Percentiles rank a stretch among this genome's conserved stretches.
Evolutionary conservation across 2,329 filamentous ascomycete genomes (phyloP).

Genomic region (Xylaria sp.): DNA sequence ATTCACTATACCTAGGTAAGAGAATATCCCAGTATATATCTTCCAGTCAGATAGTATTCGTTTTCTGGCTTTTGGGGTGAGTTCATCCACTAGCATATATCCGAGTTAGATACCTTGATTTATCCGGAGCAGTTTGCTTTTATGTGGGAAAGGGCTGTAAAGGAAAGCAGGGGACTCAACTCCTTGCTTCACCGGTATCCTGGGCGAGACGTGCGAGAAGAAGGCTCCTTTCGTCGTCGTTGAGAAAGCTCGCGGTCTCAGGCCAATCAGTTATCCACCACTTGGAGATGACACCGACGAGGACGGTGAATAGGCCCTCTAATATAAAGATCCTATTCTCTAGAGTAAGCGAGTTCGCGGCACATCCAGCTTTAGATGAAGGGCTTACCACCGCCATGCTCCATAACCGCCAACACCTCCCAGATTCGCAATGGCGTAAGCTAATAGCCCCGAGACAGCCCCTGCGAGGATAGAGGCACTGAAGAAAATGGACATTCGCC

Average conservation of each 20-base stretch:
- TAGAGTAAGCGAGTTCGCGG: neutral
- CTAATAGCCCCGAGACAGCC: slow-evolving; percentile 63
- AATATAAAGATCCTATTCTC: slow-evolving; percentile 59
- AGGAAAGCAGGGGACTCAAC: slow-evolving; percentile 3
- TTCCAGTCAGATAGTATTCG: slow-evolving; percentile 51
- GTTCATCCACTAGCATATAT: slow-evolving; percentile 56
- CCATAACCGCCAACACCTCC: slow-evolving; percentile 58
- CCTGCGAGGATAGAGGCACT: slow-evolving; percentile 54
- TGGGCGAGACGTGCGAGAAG: slow-evolving; percentile 52
- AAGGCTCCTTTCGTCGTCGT: slow-evolving; percentile 55
- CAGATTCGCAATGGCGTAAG: slow-evolving; percentile 63
- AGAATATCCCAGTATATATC: slow-evolving; percentile 22
- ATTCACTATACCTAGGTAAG: slow-evolving; percentile 52
- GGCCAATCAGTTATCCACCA: slow-evolving; percentile 57
- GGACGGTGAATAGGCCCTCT: slow-evolving; percentile 59
- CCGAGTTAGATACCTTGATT: slow-evolving; percentile 1
- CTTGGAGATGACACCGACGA: slow-evolving; percentile 55
- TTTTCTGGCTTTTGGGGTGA: slow-evolving; percentile 59
- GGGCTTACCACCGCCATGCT: slow-evolving; percentile 55
- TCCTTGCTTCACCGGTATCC: slow-evolving; percentile 58
- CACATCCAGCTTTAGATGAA: neutral
- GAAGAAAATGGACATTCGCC: slow-evolving; percentile 41
- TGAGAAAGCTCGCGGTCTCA: slow-evolving; percentile 57
- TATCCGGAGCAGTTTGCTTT: neutral
- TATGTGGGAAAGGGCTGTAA: neutral